A percentile compares a stretch with the other conserved stretches of the same genome.
Conservation (phyloP, 495 filamentous ascomycete genomes). For the Tuber microsphaerosporum region DNA sequence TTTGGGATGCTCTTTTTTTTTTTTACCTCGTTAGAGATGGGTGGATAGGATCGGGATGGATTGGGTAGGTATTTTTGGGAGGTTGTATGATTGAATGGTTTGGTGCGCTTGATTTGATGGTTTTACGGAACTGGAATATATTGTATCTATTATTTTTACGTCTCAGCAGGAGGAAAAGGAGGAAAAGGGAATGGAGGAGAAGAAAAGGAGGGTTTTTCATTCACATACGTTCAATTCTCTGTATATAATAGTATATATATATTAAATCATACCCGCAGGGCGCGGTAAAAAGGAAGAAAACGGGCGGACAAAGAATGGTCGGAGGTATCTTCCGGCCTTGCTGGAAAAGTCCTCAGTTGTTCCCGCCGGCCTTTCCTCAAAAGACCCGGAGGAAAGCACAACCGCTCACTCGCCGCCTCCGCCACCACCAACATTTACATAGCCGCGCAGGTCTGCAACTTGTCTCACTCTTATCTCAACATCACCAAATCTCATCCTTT, state of each 20-base stretch:
- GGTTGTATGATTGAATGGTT: conserved; percentile 8
- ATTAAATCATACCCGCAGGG: background rate
- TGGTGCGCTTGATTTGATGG: conserved; percentile 5
- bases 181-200: background rate
- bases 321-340: background rate
- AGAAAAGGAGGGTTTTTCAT: background rate
- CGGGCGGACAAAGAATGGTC: background rate
- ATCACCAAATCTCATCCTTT: background rate
- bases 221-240: background rate
- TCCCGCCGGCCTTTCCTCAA: background rate
- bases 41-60: background rate
- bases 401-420: background rate
- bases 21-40: background rate
- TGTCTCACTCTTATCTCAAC: background rate
- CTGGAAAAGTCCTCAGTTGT: background rate
- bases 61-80: background rate
- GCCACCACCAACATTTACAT: background rate
- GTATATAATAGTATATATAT: background rate
- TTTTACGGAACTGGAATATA: conserved; percentile 3
- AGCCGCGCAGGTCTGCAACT: background rate
- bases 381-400: background rate
- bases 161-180: background rate
- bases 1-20: background rate
- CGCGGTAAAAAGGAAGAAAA: background rate
- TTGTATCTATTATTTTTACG: background rate